Percentiles rank a stretch among this genome's conserved stretches.
These are phyloP conservation scores for Colletotrichum sansevieriae DNA, from an alignment of 2,329 filamentous ascomycete genomes.

Conservation along the genomic window DNA sequence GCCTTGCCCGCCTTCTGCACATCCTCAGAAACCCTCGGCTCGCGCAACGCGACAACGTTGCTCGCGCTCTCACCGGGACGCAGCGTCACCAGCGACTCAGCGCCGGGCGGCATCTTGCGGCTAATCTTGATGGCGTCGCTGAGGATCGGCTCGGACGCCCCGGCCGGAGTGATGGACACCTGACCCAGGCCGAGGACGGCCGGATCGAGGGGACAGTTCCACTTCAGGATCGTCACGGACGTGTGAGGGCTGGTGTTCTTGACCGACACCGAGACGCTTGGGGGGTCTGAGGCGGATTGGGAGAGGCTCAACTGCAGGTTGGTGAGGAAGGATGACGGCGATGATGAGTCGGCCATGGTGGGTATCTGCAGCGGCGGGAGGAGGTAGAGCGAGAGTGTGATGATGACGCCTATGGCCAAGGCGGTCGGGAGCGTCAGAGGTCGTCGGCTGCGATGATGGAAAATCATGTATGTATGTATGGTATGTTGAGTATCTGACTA, in stretches of 20 bases:
- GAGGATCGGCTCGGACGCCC: slow-evolving; percentile 50
- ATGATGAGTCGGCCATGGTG: slow-evolving; percentile 11
- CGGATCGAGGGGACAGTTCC: slow-evolving; percentile 58
- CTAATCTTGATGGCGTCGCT: slow-evolving; percentile 55
- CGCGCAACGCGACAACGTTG: slow-evolving; percentile 54
- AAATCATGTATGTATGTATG: slow-evolving; percentile 7
- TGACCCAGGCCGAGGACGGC: slow-evolving; percentile 56
- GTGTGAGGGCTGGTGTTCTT: slow-evolving; percentile 53
- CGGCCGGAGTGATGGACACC: slow-evolving; percentile 53
- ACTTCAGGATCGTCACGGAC: slow-evolving; percentile 57
- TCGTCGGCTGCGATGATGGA: slow-evolving; percentile 17
- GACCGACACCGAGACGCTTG: slow-evolving; percentile 52
- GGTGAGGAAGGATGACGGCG: neutral
- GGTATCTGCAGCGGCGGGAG: neutral
- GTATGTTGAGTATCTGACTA: neutral
- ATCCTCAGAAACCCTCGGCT: slow-evolving; percentile 51
- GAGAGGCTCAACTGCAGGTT: slow-evolving; percentile 40
- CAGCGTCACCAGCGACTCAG: slow-evolving; percentile 55
- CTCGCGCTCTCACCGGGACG: slow-evolving; percentile 51
- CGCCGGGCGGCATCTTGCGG: slow-evolving; percentile 56
- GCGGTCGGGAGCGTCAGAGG: slow-evolving; percentile 11
- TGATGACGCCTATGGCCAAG: slow-evolving; percentile 17
- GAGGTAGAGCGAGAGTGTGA: slow-evolving; percentile 12
- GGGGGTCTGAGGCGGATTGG: slow-evolving; percentile 46
- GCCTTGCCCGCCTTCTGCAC: slow-evolving; percentile 49